Percentiles rank a stretch among this genome's conserved stretches.
Conservation (phyloP, 768 basidiomycete genomes). For the Pisolithus sp. region DNA sequence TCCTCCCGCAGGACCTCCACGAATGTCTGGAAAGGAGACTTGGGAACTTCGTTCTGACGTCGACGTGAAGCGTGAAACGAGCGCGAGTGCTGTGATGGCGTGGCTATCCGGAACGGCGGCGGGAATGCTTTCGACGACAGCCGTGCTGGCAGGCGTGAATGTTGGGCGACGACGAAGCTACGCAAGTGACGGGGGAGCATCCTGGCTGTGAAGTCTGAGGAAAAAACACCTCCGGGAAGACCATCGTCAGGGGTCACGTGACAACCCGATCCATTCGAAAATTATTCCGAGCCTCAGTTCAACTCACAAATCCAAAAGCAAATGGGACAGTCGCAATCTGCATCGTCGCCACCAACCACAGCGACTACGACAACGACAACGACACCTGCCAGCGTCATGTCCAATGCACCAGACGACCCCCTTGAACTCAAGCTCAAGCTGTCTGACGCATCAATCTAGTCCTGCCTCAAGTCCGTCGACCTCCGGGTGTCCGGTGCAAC, state of each 20-base stretch:
- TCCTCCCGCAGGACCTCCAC: conserved; percentile 92
- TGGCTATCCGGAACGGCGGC: conserved; percentile 27
- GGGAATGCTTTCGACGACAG: conserved; percentile 11
- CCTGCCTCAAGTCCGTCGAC: background rate
- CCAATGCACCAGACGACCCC: conserved; percentile 1
- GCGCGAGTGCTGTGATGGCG: conserved; percentile 6
- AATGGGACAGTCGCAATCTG: conserved; percentile 12
- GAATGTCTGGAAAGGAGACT: conserved; percentile 94
- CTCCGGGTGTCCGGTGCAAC: conserved; percentile 39
- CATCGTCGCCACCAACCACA: background rate
- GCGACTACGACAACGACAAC: conserved; percentile 1
- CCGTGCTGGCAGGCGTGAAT: conserved; percentile 16
- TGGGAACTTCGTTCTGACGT: conserved; percentile 59
- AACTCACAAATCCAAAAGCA: no score
- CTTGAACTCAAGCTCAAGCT: background rate
- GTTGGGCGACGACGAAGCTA: conserved; percentile 28
- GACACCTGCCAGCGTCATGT: conserved; percentile 1
- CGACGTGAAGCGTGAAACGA: conserved; percentile 65
- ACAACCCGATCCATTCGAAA: background rate
- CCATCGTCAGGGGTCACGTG: background rate
- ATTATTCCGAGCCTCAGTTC: no score
- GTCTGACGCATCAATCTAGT: conserved; percentile 8
- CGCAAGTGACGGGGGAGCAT: conserved; percentile 48
- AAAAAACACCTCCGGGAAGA: background rate
- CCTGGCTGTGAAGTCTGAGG: background rate